Evolutionary conservation across 108 stramenopile genomes (phyloP), one percentile per base, ranked within the genome.

Genomic region (Nitzschia palea): DNA sequence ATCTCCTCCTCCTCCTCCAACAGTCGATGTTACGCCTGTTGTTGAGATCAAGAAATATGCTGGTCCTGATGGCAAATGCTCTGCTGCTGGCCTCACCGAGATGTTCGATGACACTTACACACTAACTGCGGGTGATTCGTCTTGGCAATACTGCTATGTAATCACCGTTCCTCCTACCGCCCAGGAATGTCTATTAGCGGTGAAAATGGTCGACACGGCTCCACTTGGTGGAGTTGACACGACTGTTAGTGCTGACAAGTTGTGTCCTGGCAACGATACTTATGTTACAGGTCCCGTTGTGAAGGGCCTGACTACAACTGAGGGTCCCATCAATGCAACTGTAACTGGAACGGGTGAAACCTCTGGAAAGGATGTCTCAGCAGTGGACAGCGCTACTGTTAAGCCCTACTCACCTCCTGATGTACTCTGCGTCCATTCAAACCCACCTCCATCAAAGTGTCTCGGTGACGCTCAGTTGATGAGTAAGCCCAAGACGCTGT

Each of bases 21-120:
- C n/a, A n/a, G n/a, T n/a, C n/a, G n/a, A n/a, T n/a, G n/a, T n/a
- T n/a, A n/a, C n/a, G n/a, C n/a, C n/a, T n/a, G n/a, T n/a, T n/a
- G n/a, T 55, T 31, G 3, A 55, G 31, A 55, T 55, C 20, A 31
- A 20, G n/a, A 55, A 55, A 17, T 55, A 55, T 20, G 54, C 54
- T 5, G 54, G 54, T 55, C 54, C 54, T 28, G n/a, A 9, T 6
- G 54, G 29, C 10, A 29, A 8, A 5, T 55, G 54, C 20, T 29
- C 28, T 32, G 30, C 54, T 20, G 29, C 5, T 6, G 54, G 31
- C 54, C 5, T 51, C 18, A 32, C 27, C 54, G 30, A 30, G 5
- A 4, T 55, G 4, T 20, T 20, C 10, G 54, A 55, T 31, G 54
- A 55, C 54, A 20, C 20, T 23, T 55, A 55, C 30, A 32, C 9